A percentile compares a stretch with the other conserved stretches of the same genome.
Conservation (phyloP, 805 yeast genomes). For the Candida alai region DNA sequence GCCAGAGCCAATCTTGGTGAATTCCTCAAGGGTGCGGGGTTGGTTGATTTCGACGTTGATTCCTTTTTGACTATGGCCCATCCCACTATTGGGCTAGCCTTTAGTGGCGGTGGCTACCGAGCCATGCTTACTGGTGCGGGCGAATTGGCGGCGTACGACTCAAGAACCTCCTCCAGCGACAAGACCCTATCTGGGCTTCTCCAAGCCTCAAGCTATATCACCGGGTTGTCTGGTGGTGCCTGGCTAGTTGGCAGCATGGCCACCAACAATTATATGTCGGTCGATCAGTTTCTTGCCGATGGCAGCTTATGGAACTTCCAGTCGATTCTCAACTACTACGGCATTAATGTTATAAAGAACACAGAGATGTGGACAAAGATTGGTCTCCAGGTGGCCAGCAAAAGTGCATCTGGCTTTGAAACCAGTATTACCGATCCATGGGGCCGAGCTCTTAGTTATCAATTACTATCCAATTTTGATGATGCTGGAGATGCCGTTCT, state of each 20-base stretch:
- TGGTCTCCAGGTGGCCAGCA: slow-evolving; percentile 38
- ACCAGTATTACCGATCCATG: slow-evolving; percentile 39
- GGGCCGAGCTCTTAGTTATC: slow-evolving; percentile 41
- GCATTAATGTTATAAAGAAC: slow-evolving; percentile 42
- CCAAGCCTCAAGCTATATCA: slow-evolving; percentile 66
- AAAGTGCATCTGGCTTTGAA: slow-evolving; percentile 36
- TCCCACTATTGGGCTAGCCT: slow-evolving; percentile 37
- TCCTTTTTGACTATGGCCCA: slow-evolving; percentile 26
- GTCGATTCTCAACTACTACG: slow-evolving; percentile 71
- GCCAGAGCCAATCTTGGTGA: slow-evolving; percentile 16
- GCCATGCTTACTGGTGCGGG: slow-evolving; percentile 90
- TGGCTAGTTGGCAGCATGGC: slow-evolving; percentile 66
- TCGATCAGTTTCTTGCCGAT: slow-evolving; percentile 30
- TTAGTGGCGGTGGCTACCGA: slow-evolving; percentile 82
- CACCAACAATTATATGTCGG: slow-evolving; percentile 55
- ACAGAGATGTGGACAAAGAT: slow-evolving; percentile 42
- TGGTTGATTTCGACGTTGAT: slow-evolving; percentile 20
- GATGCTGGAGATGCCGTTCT: slow-evolving; percentile 26
- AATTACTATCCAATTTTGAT: slow-evolving; percentile 28
- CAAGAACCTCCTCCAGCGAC: slow-evolving; percentile 53
- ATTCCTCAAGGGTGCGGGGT: slow-evolving; percentile 31
- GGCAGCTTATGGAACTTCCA: slow-evolving; percentile 38
- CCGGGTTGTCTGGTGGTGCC: slow-evolving; percentile 67
- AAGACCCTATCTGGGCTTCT: slow-evolving; percentile 73
- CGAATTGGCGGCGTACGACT: slow-evolving; percentile 73